These are phyloP conservation scores for Mycena leptocephala DNA, from an alignment of 768 basidiomycete species.

Conservation along the genomic window DNA sequence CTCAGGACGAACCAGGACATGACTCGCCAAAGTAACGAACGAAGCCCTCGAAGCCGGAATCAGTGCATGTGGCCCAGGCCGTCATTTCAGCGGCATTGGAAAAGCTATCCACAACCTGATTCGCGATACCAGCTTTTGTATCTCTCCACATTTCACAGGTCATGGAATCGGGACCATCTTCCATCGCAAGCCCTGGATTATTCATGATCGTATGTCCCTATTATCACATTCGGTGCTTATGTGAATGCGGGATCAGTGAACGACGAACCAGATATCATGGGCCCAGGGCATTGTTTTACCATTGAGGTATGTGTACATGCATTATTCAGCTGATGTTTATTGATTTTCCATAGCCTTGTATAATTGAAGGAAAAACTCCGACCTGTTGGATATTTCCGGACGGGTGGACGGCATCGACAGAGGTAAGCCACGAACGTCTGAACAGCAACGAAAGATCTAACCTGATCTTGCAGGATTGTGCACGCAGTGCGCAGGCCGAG, in stretches of 20 bases:
- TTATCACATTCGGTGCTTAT: not conserved
- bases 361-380: slow-evolving; percentile 84
- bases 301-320: slow-evolving; percentile 85
- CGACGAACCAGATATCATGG: slow-evolving; percentile 87
- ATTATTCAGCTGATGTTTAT: not conserved
- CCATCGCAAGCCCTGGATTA: slow-evolving; percentile 88
- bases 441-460: not conserved
- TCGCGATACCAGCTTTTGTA: slow-evolving; percentile 62
- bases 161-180: slow-evolving; percentile 92
- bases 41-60: slow-evolving; percentile 82
- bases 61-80: slow-evolving; percentile 80
- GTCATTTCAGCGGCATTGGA: slow-evolving; percentile 80
- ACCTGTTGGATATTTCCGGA: slow-evolving; percentile 88
- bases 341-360: slow-evolving; percentile 68
- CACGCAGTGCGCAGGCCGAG: slow-evolving; percentile 88
- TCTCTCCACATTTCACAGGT: slow-evolving; percentile 84
- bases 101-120: slow-evolving; percentile 74
- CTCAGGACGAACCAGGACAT: slow-evolving; percentile 78
- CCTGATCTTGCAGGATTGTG: slow-evolving; percentile 73
- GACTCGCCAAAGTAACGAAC: slow-evolving; percentile 78
- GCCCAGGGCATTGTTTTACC: slow-evolving; percentile 91
- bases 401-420: slow-evolving; percentile 94
- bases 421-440: slow-evolving; percentile 63
- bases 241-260: slow-evolving; percentile 69
- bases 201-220: slow-evolving; percentile 74